Conservation (phyloP, 2,329 filamentous ascomycete genomes). For the Trichoderma sp. region DNA sequence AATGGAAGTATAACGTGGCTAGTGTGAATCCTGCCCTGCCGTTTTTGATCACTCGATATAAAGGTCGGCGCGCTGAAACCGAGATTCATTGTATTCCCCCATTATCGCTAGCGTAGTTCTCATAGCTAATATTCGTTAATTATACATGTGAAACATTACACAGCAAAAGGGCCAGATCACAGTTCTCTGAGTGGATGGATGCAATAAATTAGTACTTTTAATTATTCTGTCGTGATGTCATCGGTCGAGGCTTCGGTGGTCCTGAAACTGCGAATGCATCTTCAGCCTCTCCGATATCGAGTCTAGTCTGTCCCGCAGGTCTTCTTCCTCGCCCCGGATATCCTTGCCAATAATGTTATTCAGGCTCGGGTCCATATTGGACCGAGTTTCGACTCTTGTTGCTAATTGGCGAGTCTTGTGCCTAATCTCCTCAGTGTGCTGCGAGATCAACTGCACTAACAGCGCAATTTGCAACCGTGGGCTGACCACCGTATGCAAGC, state of each 20-base stretch:
- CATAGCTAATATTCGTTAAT: background rate
- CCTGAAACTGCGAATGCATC: background rate
- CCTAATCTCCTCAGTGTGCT: background rate
- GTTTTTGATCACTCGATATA: background rate
- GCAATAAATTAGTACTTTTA: background rate
- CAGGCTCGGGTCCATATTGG: background rate
- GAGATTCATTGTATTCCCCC: background rate
- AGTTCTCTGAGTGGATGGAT: background rate
- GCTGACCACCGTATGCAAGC: background rate
- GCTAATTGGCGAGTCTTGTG: conserved; percentile 4
- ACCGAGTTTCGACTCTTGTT: background rate
- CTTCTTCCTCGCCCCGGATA: background rate
- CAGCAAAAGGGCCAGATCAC: background rate
- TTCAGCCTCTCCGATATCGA: background rate
- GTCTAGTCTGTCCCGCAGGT: background rate
- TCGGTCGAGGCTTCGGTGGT: background rate
- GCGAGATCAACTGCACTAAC: background rate
- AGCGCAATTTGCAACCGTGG: conserved; percentile 1
- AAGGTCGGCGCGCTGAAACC: background rate
- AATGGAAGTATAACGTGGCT: background rate
- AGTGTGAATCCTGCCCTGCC: background rate
- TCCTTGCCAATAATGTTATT: conserved; percentile 1
- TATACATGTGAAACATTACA: background rate
- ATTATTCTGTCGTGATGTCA: background rate
- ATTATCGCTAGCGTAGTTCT: background rate